Evolutionary conservation across 2,329 filamentous ascomycete genomes (phyloP).

Genomic region (Aquanectria penicillioides): DNA sequence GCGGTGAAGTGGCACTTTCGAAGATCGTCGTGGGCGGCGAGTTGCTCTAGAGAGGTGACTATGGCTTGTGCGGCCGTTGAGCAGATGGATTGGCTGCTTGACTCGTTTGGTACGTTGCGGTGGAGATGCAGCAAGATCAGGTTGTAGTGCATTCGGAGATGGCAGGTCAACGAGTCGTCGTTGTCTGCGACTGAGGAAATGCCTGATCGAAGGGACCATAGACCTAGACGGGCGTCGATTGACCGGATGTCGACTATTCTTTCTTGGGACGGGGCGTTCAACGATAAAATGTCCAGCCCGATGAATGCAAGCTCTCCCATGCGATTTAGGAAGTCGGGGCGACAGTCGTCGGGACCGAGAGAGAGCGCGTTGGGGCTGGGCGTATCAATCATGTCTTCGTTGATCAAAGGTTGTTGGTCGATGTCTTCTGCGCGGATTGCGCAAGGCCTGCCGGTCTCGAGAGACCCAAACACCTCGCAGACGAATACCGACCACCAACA

Average conservation of each 20-base stretch:
- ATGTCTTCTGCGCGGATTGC: conserved; percentile 38
- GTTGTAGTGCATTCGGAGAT: conserved; percentile 40
- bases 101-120: conserved; percentile 25
- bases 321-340: conserved; percentile 35
- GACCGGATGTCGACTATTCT: conserved; percentile 29
- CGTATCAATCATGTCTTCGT: conserved; percentile 37
- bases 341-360: neutral
- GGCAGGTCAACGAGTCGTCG: conserved; percentile 33
- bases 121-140: conserved; percentile 36
- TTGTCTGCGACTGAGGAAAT: conserved; percentile 38
- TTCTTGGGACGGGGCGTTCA: conserved; percentile 33
- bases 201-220: conserved; percentile 37
- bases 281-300: conserved; percentile 32
- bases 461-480: conserved; percentile 35
- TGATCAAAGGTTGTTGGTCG: conserved; percentile 32
- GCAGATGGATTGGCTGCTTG: conserved; percentile 36
- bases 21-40: conserved; percentile 30
- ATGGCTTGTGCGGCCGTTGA: conserved; percentile 39
- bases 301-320: conserved; percentile 38
- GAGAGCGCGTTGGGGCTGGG: neutral
- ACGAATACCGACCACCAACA: conserved; percentile 41
- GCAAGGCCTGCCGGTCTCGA: conserved; percentile 36
- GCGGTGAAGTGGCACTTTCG: conserved; percentile 39
- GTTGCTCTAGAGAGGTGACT: conserved; percentile 34
- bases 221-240: conserved; percentile 35